A percentile compares a stretch with the other conserved stretches of the same genome.
Evolutionary conservation across 1,284 basidiomycete species (phyloP).

Genomic region (Microbotryum silenes-acaulis): DNA sequence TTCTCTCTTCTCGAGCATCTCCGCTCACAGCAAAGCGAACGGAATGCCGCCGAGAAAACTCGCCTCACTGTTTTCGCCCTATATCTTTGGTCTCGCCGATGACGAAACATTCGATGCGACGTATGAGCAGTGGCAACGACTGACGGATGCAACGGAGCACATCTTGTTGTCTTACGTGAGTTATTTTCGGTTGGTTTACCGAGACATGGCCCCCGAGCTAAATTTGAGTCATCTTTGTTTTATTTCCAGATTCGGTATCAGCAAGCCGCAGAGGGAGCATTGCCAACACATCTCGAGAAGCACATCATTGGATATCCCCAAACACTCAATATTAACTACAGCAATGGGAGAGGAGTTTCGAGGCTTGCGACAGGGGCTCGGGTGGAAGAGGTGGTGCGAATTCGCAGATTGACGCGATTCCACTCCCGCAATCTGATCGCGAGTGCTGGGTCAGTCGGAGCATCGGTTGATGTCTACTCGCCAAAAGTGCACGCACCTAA

Average conservation of each 20-base stretch:
- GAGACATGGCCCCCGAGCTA: neutral
- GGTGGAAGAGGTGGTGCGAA: constrained; percentile 25
- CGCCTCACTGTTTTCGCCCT: constrained; percentile 66
- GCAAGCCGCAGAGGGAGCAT: constrained; percentile 19
- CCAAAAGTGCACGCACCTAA: neutral
- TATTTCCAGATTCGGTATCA: constrained; percentile 30
- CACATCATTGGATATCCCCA: constrained; percentile 32
- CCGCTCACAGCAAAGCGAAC: constrained; percentile 26
- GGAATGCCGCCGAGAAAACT: constrained; percentile 35
- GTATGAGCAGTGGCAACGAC: constrained; percentile 69
- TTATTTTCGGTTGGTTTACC: constrained; percentile 39
- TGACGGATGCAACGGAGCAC: constrained; percentile 78
- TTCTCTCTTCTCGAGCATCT: constrained; percentile 21
- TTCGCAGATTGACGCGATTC: constrained; percentile 29
- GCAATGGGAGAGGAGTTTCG: neutral
- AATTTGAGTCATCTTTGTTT: neutral
- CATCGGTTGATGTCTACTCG: constrained; percentile 3
- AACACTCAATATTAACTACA: constrained; percentile 16
- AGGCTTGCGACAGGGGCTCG: constrained; percentile 13
- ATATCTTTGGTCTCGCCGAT: constrained; percentile 64
- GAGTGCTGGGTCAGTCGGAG: constrained; percentile 17
- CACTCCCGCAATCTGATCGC: constrained; percentile 33
- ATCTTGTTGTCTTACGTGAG: constrained; percentile 75
- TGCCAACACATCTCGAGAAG: constrained; percentile 34
- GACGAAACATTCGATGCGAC: constrained; percentile 62